Percentiles rank a stretch among this genome's conserved stretches.
Conservation (phyloP, 345 rosid genomes). For the Carallia pectinifolia region DNA sequence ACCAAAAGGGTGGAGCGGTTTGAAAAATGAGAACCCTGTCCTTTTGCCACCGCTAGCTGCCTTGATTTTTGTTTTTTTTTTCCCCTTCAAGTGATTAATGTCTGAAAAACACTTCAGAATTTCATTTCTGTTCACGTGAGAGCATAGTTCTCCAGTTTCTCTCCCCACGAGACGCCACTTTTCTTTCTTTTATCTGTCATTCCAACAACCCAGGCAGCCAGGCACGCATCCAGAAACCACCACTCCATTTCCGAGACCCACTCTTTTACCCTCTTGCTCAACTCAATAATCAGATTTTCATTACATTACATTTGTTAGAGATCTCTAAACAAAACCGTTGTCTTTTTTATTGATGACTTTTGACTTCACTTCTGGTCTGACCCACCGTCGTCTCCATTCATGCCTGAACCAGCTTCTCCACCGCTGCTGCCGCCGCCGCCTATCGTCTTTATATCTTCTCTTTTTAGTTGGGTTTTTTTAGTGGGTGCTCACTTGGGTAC, state of each 20-base stretch:
- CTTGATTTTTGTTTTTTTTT: no score
- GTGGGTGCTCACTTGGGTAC: conserved; percentile 23
- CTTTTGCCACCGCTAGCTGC: background rate
- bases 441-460: background rate
- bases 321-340: no score
- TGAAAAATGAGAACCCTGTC: no score
- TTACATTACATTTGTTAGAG: no score
- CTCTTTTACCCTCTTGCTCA: no score
- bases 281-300: no score
- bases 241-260: no score
- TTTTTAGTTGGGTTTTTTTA: background rate
- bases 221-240: background rate
- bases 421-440: conserved; percentile 15
- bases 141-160: background rate
- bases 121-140: conserved; percentile 36
- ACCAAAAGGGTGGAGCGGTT: no score
- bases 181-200: background rate
- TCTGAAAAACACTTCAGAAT: conserved; percentile 5
- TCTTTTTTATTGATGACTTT: no score
- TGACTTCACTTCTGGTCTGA: background rate
- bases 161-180: background rate
- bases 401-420: background rate
- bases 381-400: background rate
- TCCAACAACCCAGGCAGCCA: conserved; percentile 18
- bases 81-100: conserved; percentile 12